Base-by-base conservation (phyloP, 305 asterid species). In the Fraxinus paxiana region DNA sequence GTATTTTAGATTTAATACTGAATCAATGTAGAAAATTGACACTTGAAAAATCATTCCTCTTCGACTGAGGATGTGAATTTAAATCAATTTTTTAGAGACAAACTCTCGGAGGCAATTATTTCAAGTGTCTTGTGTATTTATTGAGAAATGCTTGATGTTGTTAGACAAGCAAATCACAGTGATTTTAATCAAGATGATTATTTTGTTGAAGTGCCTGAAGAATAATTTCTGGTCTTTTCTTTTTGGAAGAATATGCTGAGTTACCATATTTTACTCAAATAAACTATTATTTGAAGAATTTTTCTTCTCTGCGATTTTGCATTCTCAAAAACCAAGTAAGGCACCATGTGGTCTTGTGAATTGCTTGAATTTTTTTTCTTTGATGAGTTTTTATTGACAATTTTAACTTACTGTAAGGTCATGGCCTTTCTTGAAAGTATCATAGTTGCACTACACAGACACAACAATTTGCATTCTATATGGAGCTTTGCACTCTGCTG, bases 401-500 rank as follows among this genome's bases (percentile, higher is more conserved):
- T 70, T 75, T 80, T 30, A 73, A 78, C 67, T 82, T 70, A 51
- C 81, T 48, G 78, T 86, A 79, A 69, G 75, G 82, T 70, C 76
- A 81, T 82, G 74, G 41, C 41, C 79, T 75, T 77, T 83, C 75
- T 33, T 81, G 61, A 77, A 80, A 88, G 81, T 77, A 84, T 82
- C 81, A 73, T 87, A 85, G 88, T 70, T 84, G 88, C 88, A 78
- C 78, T 76, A 82, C 83, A 86, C 83, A 88, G 92, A 80, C 87
- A 71, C 61, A 74, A 78, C 80, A 85, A 83, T 83, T 82, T 84
- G 87, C 82, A 73, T 87, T 76, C 83, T 76, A 82, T 86, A 83
- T 87, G 89, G 90, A 85, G 87, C 84, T 81, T 75, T 86, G 90
- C 87, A 83, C 89, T 85, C 80, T 67, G 79, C 87, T 84, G 87